Evolutionary conservation across 2,329 filamentous ascomycete species (phyloP), one percentile per base, ranked within the genome.

Genomic region (Phaeophleospora eucalypticola): DNA sequence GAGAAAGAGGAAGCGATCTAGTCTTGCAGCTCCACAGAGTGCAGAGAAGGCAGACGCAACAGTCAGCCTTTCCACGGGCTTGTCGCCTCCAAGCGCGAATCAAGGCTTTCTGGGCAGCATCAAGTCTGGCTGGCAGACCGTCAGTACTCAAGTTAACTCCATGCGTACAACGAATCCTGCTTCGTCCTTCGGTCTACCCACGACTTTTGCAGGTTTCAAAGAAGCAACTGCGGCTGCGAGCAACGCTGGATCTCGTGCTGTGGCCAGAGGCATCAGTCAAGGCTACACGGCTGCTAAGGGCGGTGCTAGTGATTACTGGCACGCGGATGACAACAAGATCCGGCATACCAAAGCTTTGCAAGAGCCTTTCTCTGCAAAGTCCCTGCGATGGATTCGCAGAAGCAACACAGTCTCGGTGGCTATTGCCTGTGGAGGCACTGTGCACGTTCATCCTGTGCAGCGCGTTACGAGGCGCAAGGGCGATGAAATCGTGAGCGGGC

Each of bases 281-380:
- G 88, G 86, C 3, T 77, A 89, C 20, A 84, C 82, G 34, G 85
- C 84, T 62, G 86, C 84, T n/a, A 70, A 70, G 50, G 84, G 83
- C 46, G 81, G 77, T 36, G 81, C 86, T 64, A 84, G 76, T 56
- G 81, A 86, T 55, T 77, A 89, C 48, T 82, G 86, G 38, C 85
- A 89, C 58, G 86, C 81, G 0, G 83, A 83, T 9, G 86, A 89
- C 62, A 89, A 87, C 65, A 80, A 87, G 52, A 78, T 89, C 35
- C 79, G 84, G 37, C 71, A 89, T 21, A 49, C 53, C 33, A 86
- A 85, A 9, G 68, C 71, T 9, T 76, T 78, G 38, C 55, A 54
- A 21, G 51, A 57, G 19, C 65, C 73, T 19, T 70, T 74, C 14
- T 69, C 69, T 12, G 79, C 82, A 1, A 76, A 76, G 2, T 72